These are phyloP conservation scores for Venturia pyrina DNA, from an alignment of 2,329 filamentous ascomycete species.

Conservation along the genomic window DNA sequence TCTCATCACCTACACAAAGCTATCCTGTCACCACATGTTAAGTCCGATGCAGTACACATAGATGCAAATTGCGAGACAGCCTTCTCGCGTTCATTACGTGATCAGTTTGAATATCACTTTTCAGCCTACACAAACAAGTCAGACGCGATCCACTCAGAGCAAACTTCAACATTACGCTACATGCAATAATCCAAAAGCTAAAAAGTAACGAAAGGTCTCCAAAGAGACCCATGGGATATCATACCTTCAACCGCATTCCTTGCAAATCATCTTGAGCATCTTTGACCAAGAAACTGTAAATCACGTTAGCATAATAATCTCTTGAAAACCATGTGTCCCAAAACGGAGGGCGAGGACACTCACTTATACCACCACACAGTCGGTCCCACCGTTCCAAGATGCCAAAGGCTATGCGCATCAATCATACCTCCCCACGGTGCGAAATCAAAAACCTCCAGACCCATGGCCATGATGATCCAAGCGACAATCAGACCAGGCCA, in stretches of 20 bases:
- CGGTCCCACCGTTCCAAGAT: conserved; percentile 82
- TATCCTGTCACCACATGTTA: too few relatives aligned
- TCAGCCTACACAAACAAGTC: conserved; percentile 1
- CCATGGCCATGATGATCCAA: conserved; percentile 90
- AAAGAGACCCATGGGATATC: not conserved
- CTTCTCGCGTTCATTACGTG: not conserved
- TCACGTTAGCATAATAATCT: conserved; percentile 12
- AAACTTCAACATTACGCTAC: not conserved
- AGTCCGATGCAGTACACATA: not conserved
- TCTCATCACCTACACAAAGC: too few relatives aligned
- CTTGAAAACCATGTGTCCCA: conserved; percentile 12
- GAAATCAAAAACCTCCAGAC: conserved; percentile 90
- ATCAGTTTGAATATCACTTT: not conserved
- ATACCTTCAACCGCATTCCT: conserved; percentile 62
- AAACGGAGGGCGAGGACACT: conserved; percentile 34
- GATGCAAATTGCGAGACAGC: not conserved
- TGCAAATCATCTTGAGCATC: conserved; percentile 77
- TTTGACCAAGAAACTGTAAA: conserved; percentile 67
- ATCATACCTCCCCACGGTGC: conserved; percentile 71
- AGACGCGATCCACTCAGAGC: not conserved
- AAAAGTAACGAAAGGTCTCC: not conserved
- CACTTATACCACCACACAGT: conserved; percentile 92
- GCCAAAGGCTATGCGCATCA: conserved; percentile 94
- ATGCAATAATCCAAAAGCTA: not conserved
- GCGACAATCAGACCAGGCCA: conserved; percentile 88